Evolutionary conservation across 495 filamentous ascomycete genomes (phyloP), one percentile per base, ranked within the genome.

Genomic region (Xylona heveae): DNA sequence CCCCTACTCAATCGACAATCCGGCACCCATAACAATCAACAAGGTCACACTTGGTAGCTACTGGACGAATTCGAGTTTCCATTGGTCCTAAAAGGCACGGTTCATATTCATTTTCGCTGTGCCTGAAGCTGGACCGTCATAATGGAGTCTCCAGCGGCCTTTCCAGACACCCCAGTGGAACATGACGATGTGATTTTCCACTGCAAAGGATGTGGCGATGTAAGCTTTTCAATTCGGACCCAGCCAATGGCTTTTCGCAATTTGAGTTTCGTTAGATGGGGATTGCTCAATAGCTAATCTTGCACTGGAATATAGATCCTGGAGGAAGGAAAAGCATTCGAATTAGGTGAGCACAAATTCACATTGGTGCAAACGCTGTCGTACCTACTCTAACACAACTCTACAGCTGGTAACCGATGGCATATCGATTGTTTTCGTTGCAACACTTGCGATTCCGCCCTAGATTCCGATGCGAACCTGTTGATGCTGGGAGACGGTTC

Each of bases 351-450:
- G 78, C 66, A 38, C 17, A 8, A 8, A 30, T 31, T 35, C 8
- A 13, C 12, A 21, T 18, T 33, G 17, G n/a, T 17, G 2, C 23
- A 6, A 4, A 19, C 21, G 24, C 14, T 12, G 3, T 20, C 2
- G 19, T 10, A 12, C 6, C 37, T 26, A 13, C 21, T n/a, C 28
- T 20, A 27, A 14, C 12, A 50, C 37, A 30, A 15, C 20, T 14
- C 5, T 31, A 29, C 46, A 94, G 88, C 88, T 50, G 85, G 88
- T 36, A 93, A 93, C 49, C 72, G 88, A 66, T 97, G 88, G 88
- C 88, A 97, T 63, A 83, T 99, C 46, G 80, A 95, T 53, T 99
- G 90, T 61, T 99, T 99, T 53, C 77, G 85, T 45, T 99, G 90
- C 62, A 92, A 92, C 50, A 90, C 79, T 32, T 97, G 88, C 64